Evolutionary conservation across 192 early-diverging fungal species (phyloP).

Genomic region (Podochytrium sp.): DNA sequence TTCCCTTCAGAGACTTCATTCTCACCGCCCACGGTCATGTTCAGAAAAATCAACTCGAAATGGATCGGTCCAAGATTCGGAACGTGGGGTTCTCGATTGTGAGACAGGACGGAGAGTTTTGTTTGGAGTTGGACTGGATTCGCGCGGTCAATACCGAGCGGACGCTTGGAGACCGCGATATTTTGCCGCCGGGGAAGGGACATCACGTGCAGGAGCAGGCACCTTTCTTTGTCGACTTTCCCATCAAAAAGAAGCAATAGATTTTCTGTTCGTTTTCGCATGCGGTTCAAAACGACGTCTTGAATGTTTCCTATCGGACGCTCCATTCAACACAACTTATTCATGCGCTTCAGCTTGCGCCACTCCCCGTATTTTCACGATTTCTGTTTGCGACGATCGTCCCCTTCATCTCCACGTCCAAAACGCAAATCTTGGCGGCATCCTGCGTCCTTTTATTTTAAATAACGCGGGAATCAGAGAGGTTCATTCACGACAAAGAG

Average conservation of each 20-base stretch:
- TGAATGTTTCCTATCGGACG: no score
- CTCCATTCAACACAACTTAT: no score
- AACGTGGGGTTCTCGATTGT: conserved; percentile 90
- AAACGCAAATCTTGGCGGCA: conserved; percentile 47
- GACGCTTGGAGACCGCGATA: conserved; percentile 77
- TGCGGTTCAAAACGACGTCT: no score
- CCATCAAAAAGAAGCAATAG: conserved; percentile 6
- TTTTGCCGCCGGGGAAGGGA: conserved; percentile 44
- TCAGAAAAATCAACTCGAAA: conserved; percentile 81
- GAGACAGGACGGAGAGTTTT: conserved; percentile 81
- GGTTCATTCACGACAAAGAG: no score
- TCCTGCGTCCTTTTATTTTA: no score
- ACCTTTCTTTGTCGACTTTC: conserved; percentile 31
- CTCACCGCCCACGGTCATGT: conserved; percentile 88
- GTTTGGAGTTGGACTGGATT: conserved; percentile 89
- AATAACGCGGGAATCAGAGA: no score
- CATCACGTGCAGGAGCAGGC: not conserved
- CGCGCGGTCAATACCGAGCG: conserved; percentile 80
- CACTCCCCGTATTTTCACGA: no score
- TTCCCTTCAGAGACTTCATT: conserved; percentile 93
- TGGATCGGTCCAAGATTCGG: conserved; percentile 82
- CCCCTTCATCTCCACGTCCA: conserved; percentile 50
- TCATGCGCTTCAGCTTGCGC: no score
- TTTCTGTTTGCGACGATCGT: no score
- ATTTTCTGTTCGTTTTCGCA: no score